phyloP scores from a whole-genome alignment of 169 alveolate genomes.

The Cryptosporidium sp. region DNA sequence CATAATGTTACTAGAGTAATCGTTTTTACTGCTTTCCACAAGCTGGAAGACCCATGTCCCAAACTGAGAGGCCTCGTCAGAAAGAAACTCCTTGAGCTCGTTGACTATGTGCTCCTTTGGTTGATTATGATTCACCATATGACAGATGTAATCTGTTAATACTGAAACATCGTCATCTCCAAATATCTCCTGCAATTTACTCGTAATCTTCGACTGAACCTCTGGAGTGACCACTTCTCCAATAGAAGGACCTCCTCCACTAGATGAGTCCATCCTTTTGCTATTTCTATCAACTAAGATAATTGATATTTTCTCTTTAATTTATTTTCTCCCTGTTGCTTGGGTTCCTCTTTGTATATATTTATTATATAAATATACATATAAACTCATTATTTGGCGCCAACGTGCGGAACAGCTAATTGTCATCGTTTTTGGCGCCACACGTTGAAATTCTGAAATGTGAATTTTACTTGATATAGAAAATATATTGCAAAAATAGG shows the following conservation, averaged over 20 bases:
- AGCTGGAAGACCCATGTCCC: constrained; percentile 68
- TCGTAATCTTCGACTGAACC: constrained; percentile 50
- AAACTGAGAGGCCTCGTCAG: constrained; percentile 72
- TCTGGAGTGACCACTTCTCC: constrained; percentile 55
- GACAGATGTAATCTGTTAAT: constrained; percentile 69
- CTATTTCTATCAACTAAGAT: background rate
- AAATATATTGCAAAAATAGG: constrained; percentile 12
- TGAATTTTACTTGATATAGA: constrained; percentile 13
- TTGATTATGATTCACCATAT: constrained; percentile 65
- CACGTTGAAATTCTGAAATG: background rate
- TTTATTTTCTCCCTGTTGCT: constrained; percentile 2
- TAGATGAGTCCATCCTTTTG: background rate
- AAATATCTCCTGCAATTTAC: constrained; percentile 50
- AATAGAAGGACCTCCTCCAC: constrained; percentile 36
- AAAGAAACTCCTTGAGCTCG: constrained; percentile 61
- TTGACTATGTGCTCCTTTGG: constrained; percentile 58
- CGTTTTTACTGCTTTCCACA: constrained; percentile 19
- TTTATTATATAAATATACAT: background rate
- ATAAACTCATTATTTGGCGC: constrained; percentile 20
- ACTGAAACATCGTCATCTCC: constrained; percentile 76
- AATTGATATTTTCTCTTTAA: background rate
- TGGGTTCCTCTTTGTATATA: background rate
- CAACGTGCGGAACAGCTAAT: constrained; percentile 12
- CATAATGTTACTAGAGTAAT: background rate
- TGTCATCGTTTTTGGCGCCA: constrained; percentile 28